These are phyloP conservation scores for Cyclostephanos tholiformis DNA, from an alignment of 108 stramenopile species.

Conservation along the genomic window DNA sequence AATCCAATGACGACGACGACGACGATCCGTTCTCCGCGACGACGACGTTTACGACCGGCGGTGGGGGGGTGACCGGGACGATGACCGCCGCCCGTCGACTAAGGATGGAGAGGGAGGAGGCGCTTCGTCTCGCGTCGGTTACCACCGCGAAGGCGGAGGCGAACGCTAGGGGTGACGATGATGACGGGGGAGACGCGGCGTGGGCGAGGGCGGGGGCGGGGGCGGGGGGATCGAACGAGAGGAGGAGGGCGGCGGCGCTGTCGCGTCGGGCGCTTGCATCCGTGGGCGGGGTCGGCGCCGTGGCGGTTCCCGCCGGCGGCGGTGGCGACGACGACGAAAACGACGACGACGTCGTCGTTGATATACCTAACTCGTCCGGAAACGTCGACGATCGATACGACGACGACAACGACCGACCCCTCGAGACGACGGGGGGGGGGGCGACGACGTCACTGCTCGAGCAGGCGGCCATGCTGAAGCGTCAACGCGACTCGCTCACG, in stretches of 20 bases:
- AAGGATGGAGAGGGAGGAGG: constrained; percentile 57
- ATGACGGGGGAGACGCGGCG: constrained; percentile 30
- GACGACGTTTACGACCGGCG: neutral
- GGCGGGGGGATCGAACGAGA: constrained; percentile 30
- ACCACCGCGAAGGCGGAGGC: neutral
- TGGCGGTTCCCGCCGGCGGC: neutral
- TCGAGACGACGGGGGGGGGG: neutral
- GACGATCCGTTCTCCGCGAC: constrained; percentile 19
- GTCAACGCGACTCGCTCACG: constrained; percentile 58
- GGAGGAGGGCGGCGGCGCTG: constrained; percentile 39
- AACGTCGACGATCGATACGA: neutral
- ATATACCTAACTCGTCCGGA: constrained; percentile 13
- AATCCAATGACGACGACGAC: constrained; percentile 29
- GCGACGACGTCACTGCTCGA: constrained; percentile 68
- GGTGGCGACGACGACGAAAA: neutral
- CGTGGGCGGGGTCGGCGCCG: constrained; percentile 28
- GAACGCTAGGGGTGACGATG: neutral
- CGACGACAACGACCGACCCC: constrained; percentile 27
- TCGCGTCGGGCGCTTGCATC: constrained; percentile 38
- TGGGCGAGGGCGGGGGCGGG: too few relatives aligned
- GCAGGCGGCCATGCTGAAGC: constrained; percentile 82
- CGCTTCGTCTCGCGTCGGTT: constrained; percentile 28
- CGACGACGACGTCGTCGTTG: constrained; percentile 28
- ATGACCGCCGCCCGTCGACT: constrained; percentile 59
- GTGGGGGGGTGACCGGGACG: constrained; percentile 1